Conservation (phyloP, 2,329 filamentous ascomycete genomes). For the Ambrosiella beaveri region DNA sequence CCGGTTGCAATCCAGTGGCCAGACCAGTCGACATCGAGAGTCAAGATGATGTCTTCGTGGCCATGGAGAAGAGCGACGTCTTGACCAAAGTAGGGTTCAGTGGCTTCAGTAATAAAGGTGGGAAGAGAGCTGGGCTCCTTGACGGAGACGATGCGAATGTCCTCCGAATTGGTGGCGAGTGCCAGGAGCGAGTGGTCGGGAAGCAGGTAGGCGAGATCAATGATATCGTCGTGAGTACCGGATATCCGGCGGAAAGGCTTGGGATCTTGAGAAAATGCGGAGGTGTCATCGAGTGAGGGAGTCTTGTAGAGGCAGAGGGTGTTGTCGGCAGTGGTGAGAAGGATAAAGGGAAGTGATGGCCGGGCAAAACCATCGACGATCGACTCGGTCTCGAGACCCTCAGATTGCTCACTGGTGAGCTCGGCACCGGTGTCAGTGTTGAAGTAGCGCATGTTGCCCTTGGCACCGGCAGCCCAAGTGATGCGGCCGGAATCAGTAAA, state of each 20-base stretch:
- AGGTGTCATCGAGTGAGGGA: conserved; percentile 18
- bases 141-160: conserved; percentile 72
- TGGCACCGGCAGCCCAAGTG: conserved; percentile 72
- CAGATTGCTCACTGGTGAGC: conserved; percentile 54
- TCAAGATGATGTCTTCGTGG: conserved; percentile 90
- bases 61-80: conserved; percentile 76
- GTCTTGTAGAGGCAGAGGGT: conserved; percentile 57
- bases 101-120: conserved; percentile 15
- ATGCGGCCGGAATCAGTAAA: conserved; percentile 56
- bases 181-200: conserved; percentile 68
- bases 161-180: conserved; percentile 87
- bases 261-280: conserved; percentile 17
- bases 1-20: conserved; percentile 93
- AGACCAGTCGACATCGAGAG: conserved; percentile 87
- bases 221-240: conserved; percentile 93
- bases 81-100: conserved; percentile 60
- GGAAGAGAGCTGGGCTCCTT: conserved; percentile 19
- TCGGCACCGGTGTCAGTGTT: conserved; percentile 60
- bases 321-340: conserved; percentile 79
- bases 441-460: conserved; percentile 72
- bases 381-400: conserved; percentile 42
- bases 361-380: conserved; percentile 59
- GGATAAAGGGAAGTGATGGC: conserved; percentile 46
- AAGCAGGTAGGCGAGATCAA: conserved; percentile 77
- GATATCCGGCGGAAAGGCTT: conserved; percentile 62